phyloP scores from a whole-genome alignment of 495 filamentous ascomycete species.

The Aspergillus sclerotioniger region DNA sequence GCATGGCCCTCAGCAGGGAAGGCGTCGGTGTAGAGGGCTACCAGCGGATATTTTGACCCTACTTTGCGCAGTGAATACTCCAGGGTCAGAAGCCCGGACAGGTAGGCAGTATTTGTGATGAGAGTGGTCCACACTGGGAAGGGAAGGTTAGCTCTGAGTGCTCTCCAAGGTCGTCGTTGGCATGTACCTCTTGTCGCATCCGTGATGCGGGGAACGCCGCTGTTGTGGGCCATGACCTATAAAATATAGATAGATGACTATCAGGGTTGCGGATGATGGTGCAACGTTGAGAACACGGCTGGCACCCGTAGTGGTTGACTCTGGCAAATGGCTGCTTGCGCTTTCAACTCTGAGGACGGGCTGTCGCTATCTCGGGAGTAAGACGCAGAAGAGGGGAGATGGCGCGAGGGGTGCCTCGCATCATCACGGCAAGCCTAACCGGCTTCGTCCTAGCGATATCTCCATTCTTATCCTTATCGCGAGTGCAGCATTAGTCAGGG shows the following conservation, averaged over 20 bases:
- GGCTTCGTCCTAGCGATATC: slow-evolving; percentile 1
- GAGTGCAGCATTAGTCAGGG: not conserved
- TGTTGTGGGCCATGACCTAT: not conserved
- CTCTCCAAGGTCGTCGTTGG: not conserved
- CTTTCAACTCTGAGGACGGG: not conserved
- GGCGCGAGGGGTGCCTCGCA: not conserved
- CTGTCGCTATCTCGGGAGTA: not conserved
- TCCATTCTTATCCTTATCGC: not conserved
- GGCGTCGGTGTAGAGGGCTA: slow-evolving; percentile 74
- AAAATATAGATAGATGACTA: not conserved
- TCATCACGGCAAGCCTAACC: slow-evolving; percentile 3
- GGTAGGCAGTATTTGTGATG: slow-evolving; percentile 73
- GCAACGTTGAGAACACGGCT: not conserved
- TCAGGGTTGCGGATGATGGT: not conserved
- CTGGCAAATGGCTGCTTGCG: not conserved
- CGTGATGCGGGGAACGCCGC: slow-evolving; percentile 1
- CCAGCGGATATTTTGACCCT: slow-evolving; percentile 62
- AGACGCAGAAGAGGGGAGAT: not conserved
- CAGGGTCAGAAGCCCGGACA: slow-evolving; percentile 70
- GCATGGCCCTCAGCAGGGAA: slow-evolving; percentile 60
- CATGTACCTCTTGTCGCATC: slow-evolving; percentile 4
- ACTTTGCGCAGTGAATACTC: slow-evolving; percentile 62
- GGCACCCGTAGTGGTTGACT: not conserved
- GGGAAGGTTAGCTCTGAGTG: not conserved
- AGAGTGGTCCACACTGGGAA: slow-evolving; percentile 69